Evolutionary conservation across 2,329 filamentous ascomycete species (phyloP).

Genomic region (Pseudonectria buxi): DNA sequence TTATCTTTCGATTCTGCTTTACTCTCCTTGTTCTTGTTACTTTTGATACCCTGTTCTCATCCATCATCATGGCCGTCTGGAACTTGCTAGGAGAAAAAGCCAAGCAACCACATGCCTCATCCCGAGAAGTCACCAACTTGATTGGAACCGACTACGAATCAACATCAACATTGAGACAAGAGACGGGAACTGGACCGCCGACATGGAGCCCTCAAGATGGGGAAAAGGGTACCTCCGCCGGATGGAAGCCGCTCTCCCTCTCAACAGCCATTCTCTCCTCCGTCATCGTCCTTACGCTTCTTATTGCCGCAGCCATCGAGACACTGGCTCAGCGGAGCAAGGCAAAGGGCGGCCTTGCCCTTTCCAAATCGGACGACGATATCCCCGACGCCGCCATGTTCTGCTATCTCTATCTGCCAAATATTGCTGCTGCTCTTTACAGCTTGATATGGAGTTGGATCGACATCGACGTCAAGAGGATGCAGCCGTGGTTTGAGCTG

Average conservation of each 20-base stretch:
- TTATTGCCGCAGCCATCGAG: constrained; percentile 39
- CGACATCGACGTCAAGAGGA: constrained; percentile 50
- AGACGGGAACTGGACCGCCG: no score
- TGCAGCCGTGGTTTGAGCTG: constrained; percentile 55
- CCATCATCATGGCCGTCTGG: no score
- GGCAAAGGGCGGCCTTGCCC: constrained; percentile 32
- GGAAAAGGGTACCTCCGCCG: constrained; percentile 1
- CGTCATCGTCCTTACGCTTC: constrained; percentile 30
- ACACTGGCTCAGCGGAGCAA: constrained; percentile 34
- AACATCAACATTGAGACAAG: no score
- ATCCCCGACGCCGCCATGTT: constrained; percentile 32
- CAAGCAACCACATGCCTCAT: no score
- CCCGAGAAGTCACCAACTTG: no score
- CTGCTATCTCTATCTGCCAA: constrained; percentile 46
- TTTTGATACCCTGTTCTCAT: no score
- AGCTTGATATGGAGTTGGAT: constrained; percentile 54
- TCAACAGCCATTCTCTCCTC: constrained; percentile 28
- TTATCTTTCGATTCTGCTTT: no score
- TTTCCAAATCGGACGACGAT: constrained; percentile 16
- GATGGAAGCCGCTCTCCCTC: constrained; percentile 19
- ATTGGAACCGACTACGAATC: no score
- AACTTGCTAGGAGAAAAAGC: no score
- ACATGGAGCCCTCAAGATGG: no score
- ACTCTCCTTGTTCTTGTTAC: no score
- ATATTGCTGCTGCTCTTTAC: constrained; percentile 46